Conservation (phyloP, 2,329 filamentous ascomycete genomes). For the Furcasterigmium sp. region DNA sequence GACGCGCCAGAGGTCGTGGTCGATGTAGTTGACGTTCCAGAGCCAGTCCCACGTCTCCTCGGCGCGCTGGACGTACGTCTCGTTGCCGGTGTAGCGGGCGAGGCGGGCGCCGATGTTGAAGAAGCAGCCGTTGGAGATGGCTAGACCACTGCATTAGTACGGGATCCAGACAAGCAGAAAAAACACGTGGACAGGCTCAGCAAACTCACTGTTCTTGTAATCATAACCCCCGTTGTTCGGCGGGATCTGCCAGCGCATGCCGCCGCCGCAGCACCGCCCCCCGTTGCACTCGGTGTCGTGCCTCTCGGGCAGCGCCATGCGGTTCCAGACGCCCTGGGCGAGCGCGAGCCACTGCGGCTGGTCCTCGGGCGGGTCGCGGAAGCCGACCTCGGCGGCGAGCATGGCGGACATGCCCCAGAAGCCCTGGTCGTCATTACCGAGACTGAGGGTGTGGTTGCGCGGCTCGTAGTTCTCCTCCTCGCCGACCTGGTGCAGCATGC, state of each 20-base stretch:
- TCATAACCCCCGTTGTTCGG: constrained; percentile 68
- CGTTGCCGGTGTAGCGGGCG: constrained; percentile 63
- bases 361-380: constrained; percentile 46
- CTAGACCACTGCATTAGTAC: constrained; percentile 10
- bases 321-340: constrained; percentile 60
- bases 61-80: constrained; percentile 60
- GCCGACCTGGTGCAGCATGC: constrained; percentile 48
- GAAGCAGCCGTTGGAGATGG: constrained; percentile 56
- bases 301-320: constrained; percentile 48
- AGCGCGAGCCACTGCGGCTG: constrained; percentile 51
- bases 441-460: constrained; percentile 41
- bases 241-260: constrained; percentile 74
- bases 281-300: constrained; percentile 50
- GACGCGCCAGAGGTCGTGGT: constrained; percentile 48
- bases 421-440: constrained; percentile 61
- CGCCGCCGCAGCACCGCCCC: constrained; percentile 32
- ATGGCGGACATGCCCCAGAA: constrained; percentile 65
- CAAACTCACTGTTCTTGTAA: constrained; percentile 56
- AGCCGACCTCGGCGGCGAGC: constrained; percentile 51
- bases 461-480: constrained; percentile 51
- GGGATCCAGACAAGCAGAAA: background rate
- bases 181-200: constrained; percentile 18
- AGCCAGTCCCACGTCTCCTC: constrained; percentile 60
- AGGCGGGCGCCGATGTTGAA: constrained; percentile 65
- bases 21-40: constrained; percentile 41